Evolutionary conservation across 495 filamentous ascomycete genomes (phyloP), one percentile per base, ranked within the genome.

Genomic region (Aspergillus carlsbadensis): DNA sequence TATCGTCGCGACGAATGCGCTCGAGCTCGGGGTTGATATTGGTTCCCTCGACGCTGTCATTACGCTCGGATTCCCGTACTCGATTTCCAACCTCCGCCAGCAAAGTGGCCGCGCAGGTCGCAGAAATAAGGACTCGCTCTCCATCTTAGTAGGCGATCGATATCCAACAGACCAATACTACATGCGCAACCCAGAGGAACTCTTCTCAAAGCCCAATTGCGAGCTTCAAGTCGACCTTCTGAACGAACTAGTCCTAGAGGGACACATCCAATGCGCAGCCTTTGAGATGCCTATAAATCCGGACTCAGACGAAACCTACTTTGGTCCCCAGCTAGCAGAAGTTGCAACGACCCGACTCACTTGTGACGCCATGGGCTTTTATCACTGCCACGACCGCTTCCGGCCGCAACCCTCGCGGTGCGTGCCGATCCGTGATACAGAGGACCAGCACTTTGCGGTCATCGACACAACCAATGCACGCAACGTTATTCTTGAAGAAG

Each of bases 1-100:
- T 5, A 94, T 99, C 53, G 82, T 99, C 8, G 94, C 92, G 7
- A 99, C 94, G 2, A 96, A 85, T 53, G 94, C 94, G 6, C 77
- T 99, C 6, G 94, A 98, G 67, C 71, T 99, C 1, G 94, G 94
- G 13, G 88, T 99, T 37, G 94, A 99, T 69, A 98, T 99, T 62
- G 94, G 95, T 11, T 91, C 87, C 11, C 78, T 99, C 33, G 95
- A 99, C 73, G 92, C 93, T 33, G 94, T 98, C 15, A 80, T 99
- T 33, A 96, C 92, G 0, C 83, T 93, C 43, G 92, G 93, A 1
- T 99, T 99, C 64, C 94, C 95, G 0, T 96, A 94, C 66, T 92
- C 90, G 0, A 96, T 98, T 52, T 86, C 94, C 37, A 96, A 96
- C 64, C 76, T 98, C 20, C 83, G 94, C 10, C 94, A 99, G 66